phyloP scores from a whole-genome alignment of 1,284 basidiomycete species.

The Pyrrhoderma noxium region DNA sequence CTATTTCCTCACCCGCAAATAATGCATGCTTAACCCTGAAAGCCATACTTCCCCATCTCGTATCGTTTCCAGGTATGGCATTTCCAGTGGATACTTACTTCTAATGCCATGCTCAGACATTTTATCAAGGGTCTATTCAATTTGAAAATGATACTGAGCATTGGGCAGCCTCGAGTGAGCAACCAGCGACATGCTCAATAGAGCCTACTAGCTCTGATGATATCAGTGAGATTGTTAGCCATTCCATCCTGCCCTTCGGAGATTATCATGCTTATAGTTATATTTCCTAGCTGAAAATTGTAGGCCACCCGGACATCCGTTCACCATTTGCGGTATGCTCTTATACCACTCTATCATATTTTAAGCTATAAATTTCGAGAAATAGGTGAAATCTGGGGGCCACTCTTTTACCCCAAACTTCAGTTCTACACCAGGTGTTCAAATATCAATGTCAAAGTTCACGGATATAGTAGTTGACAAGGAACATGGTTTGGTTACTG shows the following conservation, averaged over 20 bases:
- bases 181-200: constrained; percentile 14
- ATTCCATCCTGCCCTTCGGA: neutral
- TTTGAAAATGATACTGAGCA: constrained; percentile 12
- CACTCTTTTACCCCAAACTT: constrained; percentile 22
- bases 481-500: constrained; percentile 10
- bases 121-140: constrained; percentile 14
- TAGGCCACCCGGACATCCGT: neutral
- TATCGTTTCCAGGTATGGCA: constrained; percentile 13
- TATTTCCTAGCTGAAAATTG: neutral
- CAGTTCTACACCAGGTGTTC: constrained; percentile 23
- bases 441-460: constrained; percentile 23
- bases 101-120: neutral
- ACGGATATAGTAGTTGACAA: constrained; percentile 15
- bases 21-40: constrained; percentile 12
- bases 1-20: neutral
- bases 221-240: constrained; percentile 11
- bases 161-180: constrained; percentile 11
- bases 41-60: constrained; percentile 5
- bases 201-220: constrained; percentile 11
- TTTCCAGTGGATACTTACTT: neutral
- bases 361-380: neutral
- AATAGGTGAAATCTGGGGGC: constrained; percentile 22
- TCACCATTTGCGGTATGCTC: constrained; percentile 17
- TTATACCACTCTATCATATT: neutral
- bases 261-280: too few relatives aligned